Evolutionary conservation across 768 basidiomycete species (phyloP).

Genomic region (Tylopilus sp.): DNA sequence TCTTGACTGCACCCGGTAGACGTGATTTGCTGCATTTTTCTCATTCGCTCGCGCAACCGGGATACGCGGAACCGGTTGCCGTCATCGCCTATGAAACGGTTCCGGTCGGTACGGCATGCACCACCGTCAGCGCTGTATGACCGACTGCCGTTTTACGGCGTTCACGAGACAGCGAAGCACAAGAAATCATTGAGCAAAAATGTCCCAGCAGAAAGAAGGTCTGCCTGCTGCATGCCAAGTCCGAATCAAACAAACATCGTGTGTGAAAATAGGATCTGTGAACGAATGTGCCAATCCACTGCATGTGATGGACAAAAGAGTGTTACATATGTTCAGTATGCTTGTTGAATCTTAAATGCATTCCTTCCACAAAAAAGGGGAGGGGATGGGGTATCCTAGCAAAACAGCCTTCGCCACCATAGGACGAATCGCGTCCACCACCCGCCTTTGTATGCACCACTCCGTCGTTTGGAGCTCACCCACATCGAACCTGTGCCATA

Average conservation of each 20-base stretch:
- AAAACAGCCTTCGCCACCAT: slow-evolving; percentile 81
- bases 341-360: slow-evolving; percentile 8
- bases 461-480: slow-evolving; percentile 59
- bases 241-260: slow-evolving; percentile 25
- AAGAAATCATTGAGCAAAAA: background rate
- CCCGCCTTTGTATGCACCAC: slow-evolving; percentile 66
- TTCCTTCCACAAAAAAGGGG: background rate
- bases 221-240: slow-evolving; percentile 14
- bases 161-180: background rate
- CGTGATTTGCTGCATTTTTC: background rate
- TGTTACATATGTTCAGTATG: slow-evolving; percentile 35
- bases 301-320: slow-evolving; percentile 30
- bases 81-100: slow-evolving; percentile 10
- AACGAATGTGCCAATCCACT: slow-evolving; percentile 24
- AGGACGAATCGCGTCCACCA: slow-evolving; percentile 77
- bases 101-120: slow-evolving; percentile 4
- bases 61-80: slow-evolving; percentile 5
- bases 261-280: slow-evolving; percentile 13
- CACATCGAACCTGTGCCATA: slow-evolving; percentile 86
- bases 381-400: slow-evolving; percentile 41
- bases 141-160: background rate
- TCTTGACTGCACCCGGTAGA: no score
- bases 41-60: background rate
- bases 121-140: background rate
- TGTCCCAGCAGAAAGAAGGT: slow-evolving; percentile 2